Percentiles rank a stretch among this genome's conserved stretches.
Evolutionary conservation across 2,329 filamentous ascomycete species (phyloP).

Genomic region (Rhynchosporium graminicola): DNA sequence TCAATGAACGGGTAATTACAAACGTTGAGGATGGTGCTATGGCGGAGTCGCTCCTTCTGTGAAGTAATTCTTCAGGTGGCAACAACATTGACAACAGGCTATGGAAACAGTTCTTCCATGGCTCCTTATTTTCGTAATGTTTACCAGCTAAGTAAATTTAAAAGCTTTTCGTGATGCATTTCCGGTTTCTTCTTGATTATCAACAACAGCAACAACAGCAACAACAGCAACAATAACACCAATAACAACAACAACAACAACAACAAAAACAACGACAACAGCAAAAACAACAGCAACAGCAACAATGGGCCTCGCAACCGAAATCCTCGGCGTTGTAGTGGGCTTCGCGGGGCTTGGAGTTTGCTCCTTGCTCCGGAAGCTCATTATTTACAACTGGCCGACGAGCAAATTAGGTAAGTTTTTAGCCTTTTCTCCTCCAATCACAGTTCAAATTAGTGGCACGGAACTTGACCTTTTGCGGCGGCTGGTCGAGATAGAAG

Average conservation of each 20-base stretch:
- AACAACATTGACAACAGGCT: constrained; percentile 9
- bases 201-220: background rate
- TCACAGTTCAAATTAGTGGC: constrained; percentile 10
- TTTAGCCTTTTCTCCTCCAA: constrained; percentile 14
- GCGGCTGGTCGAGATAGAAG: constrained; percentile 12
- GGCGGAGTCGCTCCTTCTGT: constrained; percentile 9
- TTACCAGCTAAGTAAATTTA: constrained; percentile 12
- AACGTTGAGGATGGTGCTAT: constrained; percentile 7
- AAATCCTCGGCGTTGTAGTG: constrained; percentile 12
- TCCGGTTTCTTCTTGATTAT: constrained; percentile 9
- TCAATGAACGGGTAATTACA: constrained; percentile 11
- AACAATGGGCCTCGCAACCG: constrained; percentile 13
- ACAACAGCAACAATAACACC: background rate
- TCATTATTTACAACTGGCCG: constrained; percentile 18
- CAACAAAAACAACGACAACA: constrained; percentile 1
- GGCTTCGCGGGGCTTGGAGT: constrained; percentile 14
- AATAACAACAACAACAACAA: constrained; percentile 1
- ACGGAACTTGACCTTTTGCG: constrained; percentile 11
- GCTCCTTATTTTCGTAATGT: constrained; percentile 7
- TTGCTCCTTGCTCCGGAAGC: constrained; percentile 12
- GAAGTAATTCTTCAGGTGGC: constrained; percentile 6
- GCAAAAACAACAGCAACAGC: constrained; percentile 15
- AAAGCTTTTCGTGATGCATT: constrained; percentile 11
- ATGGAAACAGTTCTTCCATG: constrained; percentile 10
- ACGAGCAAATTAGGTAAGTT: constrained; percentile 14